Evolutionary conservation across 2,329 filamentous ascomycete species (phyloP), one percentile per base, ranked within the genome.

Genomic region (Endoconidiophora polonica): DNA sequence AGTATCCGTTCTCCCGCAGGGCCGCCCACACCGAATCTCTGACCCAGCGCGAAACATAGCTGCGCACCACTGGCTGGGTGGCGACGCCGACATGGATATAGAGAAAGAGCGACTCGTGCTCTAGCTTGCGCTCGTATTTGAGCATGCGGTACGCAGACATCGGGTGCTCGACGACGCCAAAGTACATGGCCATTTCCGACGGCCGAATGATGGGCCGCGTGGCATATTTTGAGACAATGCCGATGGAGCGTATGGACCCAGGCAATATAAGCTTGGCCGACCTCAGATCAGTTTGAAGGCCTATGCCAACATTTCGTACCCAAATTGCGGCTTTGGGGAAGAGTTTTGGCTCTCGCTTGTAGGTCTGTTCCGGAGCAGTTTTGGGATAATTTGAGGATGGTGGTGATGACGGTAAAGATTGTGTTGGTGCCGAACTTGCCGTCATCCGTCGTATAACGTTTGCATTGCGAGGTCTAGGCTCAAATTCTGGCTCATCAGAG

Each of bases 1-100:
- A 26, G 26, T 48, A 54, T 10, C 54, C 54, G 12, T 23, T 37
- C 43, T 54, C 52, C n/a, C 38, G 22, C 37, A 55, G 33, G 2
- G 54, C 54, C 1, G 37, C 46, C 47, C 49, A 52, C 9, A 55
- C 43, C 4, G 40, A 42, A 18, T 49, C n/a, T 16, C 54, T 42
- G 20, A 55, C 20, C 54, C 50, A 53, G 12, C 54, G 47, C 52
- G 36, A 38, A 12, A 52, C 50, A 33, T 39, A 53, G 41, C 46
- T 54, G 39, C 52, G 48, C 42, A 55, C 50, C 14, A 55, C 24
- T 2, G 54, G 45, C 42, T 24, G 49, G 6, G 37, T 48, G 3
- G 24, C 10, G 18, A 47, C 47, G 16, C 41, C 52, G 22, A 55
- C 45, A 43, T 52, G 22, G 4, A 55, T 29, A 44, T 54, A 52